These are phyloP conservation scores for Tuber indicum DNA, from an alignment of 495 filamentous ascomycete genomes.

Conservation along the genomic window DNA sequence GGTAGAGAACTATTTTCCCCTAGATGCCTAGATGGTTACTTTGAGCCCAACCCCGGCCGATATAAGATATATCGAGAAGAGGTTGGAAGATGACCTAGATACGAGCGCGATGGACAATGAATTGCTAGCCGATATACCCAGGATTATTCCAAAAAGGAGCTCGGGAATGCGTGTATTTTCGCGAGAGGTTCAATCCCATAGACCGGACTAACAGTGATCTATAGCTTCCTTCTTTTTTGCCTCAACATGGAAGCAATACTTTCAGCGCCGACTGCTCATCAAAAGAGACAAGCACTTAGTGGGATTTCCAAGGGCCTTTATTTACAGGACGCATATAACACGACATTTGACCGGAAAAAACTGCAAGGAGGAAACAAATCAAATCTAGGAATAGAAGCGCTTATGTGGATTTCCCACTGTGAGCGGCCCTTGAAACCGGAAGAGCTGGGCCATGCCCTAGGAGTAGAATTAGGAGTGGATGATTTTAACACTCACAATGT, in stretches of 20 bases:
- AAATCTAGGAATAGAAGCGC: neutral
- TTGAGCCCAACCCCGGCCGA: neutral
- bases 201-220: neutral
- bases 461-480: neutral
- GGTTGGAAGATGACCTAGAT: neutral
- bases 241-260: neutral
- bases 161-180: neutral
- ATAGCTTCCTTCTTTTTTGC: neutral
- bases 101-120: neutral
- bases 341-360: neutral
- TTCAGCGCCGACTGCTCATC: neutral
- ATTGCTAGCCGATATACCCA: neutral
- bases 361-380: neutral
- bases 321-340: neutral
- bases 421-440: neutral
- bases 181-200: neutral
- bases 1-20: neutral
- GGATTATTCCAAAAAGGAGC: neutral
- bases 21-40: neutral
- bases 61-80: neutral
- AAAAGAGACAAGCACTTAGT: neutral
- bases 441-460: neutral
- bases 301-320: neutral
- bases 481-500: neutral
- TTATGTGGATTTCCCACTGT: neutral